These are phyloP conservation scores for Malassezia vespertilionis DNA, from an alignment of 1,284 basidiomycete genomes.

Conservation along the genomic window DNA sequence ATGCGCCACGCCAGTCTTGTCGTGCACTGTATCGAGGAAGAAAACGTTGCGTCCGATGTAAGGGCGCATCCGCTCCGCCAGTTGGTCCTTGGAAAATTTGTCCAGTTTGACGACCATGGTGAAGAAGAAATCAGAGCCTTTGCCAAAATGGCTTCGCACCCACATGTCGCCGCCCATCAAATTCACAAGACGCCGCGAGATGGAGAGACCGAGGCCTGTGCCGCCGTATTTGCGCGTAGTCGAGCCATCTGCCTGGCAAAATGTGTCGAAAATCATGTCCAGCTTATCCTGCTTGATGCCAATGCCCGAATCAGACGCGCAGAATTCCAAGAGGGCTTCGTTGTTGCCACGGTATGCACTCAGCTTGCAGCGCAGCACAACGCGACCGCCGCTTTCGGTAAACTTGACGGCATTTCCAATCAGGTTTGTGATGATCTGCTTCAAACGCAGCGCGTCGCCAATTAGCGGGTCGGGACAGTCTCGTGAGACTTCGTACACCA, in stretches of 20 bases:
- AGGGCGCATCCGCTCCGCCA: slow-evolving; percentile 42
- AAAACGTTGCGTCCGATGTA: slow-evolving; percentile 54
- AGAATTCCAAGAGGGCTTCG: slow-evolving; percentile 83
- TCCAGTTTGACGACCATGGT: slow-evolving; percentile 56
- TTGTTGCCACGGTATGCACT: slow-evolving; percentile 58
- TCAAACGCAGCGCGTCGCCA: slow-evolving; percentile 75
- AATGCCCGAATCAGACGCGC: slow-evolving; percentile 93
- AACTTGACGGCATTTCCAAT: slow-evolving; percentile 54
- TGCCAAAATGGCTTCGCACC: slow-evolving; percentile 80
- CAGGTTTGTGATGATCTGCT: slow-evolving; percentile 46
- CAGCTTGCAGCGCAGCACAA: slow-evolving; percentile 75
- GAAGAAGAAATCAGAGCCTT: slow-evolving; percentile 94
- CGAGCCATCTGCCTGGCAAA: slow-evolving; percentile 85
- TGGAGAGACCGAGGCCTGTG: slow-evolving; percentile 76
- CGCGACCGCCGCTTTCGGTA: slow-evolving; percentile 73
- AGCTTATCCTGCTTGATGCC: slow-evolving; percentile 98
- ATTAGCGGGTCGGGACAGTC: slow-evolving; percentile 94
- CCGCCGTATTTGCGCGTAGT: slow-evolving; percentile 75
- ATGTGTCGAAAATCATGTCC: slow-evolving; percentile 97
- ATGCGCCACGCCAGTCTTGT: slow-evolving; percentile 65
- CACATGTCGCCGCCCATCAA: slow-evolving; percentile 98
- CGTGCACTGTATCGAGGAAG: slow-evolving; percentile 75
- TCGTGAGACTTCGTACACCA: slow-evolving; percentile 91
- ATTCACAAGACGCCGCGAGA: slow-evolving; percentile 70
- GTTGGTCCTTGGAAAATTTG: slow-evolving; percentile 30